These are phyloP conservation scores for Ustilago cynodontis DNA, from an alignment of 1,284 basidiomycete genomes.

Conservation along the genomic window DNA sequence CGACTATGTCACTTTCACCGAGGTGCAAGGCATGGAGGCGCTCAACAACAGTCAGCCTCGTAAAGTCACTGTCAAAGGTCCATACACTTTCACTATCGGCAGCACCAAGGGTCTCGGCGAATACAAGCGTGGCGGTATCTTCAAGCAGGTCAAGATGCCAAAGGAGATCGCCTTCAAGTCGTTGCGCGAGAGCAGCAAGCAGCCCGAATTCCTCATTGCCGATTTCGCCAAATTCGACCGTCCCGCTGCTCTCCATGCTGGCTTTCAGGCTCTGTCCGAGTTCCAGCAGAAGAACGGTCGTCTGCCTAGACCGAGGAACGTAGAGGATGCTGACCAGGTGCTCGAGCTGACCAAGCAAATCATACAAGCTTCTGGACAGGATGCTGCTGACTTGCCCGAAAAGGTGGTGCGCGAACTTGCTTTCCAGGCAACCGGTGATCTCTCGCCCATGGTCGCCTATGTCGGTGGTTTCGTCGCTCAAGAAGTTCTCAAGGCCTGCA, in stretches of 20 bases:
- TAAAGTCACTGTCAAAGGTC: conserved; percentile 89
- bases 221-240: conserved; percentile 99
- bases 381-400: conserved; percentile 82
- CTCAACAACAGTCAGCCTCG: conserved; percentile 91
- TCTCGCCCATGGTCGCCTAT: conserved; percentile 92
- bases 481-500: conserved; percentile 96
- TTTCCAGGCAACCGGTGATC: conserved; percentile 92
- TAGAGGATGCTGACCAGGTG: conserved; percentile 81
- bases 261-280: conserved; percentile 91
- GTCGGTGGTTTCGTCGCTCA: conserved; percentile 98
- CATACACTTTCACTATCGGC: conserved; percentile 69
- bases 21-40: conserved; percentile 94
- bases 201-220: conserved; percentile 91
- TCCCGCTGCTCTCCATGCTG: conserved; percentile 88
- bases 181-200: conserved; percentile 83
- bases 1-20: conserved; percentile 96
- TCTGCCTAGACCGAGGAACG: conserved; percentile 86
- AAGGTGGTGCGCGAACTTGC: conserved; percentile 83
- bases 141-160: conserved; percentile 99
- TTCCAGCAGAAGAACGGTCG: conserved; percentile 80
- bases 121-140: conserved; percentile 92
- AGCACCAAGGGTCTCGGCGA: conserved; percentile 73
- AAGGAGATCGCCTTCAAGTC: conserved; percentile 88
- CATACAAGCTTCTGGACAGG: conserved; percentile 73
- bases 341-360: conserved; percentile 84